A percentile compares a stretch with the other conserved stretches of the same genome.
These are phyloP conservation scores for Ampelomyces quisqualis DNA, from an alignment of 2,329 filamentous ascomycete genomes.

Conservation along the genomic window DNA sequence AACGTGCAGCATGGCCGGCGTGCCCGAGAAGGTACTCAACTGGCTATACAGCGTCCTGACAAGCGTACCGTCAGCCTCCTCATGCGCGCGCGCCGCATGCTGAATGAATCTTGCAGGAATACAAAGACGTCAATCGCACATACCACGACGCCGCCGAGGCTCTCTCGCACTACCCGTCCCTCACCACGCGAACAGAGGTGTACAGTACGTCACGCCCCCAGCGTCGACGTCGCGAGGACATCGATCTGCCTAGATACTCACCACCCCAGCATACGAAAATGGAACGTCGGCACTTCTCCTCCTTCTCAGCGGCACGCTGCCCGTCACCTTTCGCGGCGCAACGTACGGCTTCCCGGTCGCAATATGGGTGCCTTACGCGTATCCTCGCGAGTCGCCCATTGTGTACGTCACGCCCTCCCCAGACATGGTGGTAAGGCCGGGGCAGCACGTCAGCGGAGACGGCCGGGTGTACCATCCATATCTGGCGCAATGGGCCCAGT, in stretches of 20 bases:
- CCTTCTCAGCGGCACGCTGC: slow-evolving; percentile 81
- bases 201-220: slow-evolving; percentile 66
- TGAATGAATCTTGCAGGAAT: slow-evolving; percentile 63
- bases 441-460: slow-evolving; percentile 92
- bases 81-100: background rate
- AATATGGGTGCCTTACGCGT: slow-evolving; percentile 89
- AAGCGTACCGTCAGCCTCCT: slow-evolving; percentile 23
- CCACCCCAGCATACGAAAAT: slow-evolving; percentile 74
- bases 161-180: slow-evolving; percentile 74
- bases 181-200: slow-evolving; percentile 87
- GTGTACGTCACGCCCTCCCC: slow-evolving; percentile 86
- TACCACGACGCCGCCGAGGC: slow-evolving; percentile 88
- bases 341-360: slow-evolving; percentile 89
- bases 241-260: slow-evolving; percentile 12
- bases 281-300: slow-evolving; percentile 84
- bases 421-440: slow-evolving; percentile 84
- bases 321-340: slow-evolving; percentile 85
- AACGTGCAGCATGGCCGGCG: slow-evolving; percentile 56
- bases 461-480: slow-evolving; percentile 96
- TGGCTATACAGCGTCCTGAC: slow-evolving; percentile 93
- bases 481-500: slow-evolving; percentile 82
- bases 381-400: slow-evolving; percentile 81
- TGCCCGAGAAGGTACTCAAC: slow-evolving; percentile 86
- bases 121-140: slow-evolving; percentile 86
- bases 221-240: background rate